These are phyloP conservation scores for Logfia minima DNA, from an alignment of 129 eudicot genomes.

Conservation along the genomic window DNA sequence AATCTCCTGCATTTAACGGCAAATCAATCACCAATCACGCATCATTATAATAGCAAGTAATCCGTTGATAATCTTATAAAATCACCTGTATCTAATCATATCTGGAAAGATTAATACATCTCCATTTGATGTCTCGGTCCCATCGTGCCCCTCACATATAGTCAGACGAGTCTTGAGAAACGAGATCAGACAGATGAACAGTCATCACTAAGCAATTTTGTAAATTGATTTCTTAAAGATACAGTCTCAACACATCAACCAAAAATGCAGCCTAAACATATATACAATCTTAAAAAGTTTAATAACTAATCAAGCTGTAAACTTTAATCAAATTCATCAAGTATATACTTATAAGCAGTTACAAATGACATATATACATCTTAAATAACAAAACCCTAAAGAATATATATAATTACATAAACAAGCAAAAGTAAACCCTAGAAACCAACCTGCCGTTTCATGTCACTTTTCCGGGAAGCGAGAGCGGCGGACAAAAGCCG, in stretches of 20 bases:
- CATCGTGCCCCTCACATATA: slow-evolving; percentile 97
- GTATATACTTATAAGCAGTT: no score
- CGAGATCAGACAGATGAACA: slow-evolving; percentile 17
- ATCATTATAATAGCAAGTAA: background rate
- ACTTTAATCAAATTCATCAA: background rate
- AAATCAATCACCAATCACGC: slow-evolving; percentile 3
- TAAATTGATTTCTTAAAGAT: background rate
- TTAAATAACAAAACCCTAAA: background rate
- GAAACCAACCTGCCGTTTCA: slow-evolving; percentile 55
- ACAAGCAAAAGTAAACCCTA: slow-evolving; percentile 1
- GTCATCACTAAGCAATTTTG: slow-evolving; percentile 21
- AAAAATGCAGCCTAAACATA: background rate
- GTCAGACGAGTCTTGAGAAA: slow-evolving; percentile 81
- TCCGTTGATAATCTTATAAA: background rate
- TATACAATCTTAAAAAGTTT: background rate
- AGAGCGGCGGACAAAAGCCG: slow-evolving; percentile 81
- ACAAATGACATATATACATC: background rate
- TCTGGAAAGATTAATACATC: slow-evolving; percentile 97
- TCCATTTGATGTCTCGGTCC: slow-evolving; percentile 98
- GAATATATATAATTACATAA: background rate
- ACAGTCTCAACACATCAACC: background rate
- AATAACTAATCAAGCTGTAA: background rate
- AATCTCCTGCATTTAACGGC: slow-evolving; percentile 60
- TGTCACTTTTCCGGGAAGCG: slow-evolving; percentile 50
- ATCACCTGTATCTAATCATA: slow-evolving; percentile 95